Conservation (phyloP, 1,139 yeast genomes). For the Nakaseomyces bracarensis region DNA sequence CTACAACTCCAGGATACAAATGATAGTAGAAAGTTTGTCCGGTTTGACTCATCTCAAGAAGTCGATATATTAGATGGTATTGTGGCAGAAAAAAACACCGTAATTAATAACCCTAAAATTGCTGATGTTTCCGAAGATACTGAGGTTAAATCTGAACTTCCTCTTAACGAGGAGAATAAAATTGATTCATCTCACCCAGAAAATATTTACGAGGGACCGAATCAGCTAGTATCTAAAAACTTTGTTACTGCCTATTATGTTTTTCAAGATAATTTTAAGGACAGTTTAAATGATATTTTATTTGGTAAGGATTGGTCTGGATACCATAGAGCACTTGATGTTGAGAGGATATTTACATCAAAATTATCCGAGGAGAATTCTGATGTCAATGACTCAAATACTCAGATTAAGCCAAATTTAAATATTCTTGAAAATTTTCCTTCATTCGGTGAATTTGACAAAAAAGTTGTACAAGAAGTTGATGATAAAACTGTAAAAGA, state of each 20-base stretch:
- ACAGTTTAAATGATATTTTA: constrained; percentile 30
- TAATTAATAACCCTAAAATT: no score
- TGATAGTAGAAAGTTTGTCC: no score
- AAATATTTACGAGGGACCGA: constrained; percentile 50
- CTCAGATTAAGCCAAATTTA: constrained; percentile 19
- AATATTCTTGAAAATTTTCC: constrained; percentile 48
- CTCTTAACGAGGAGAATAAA: constrained; percentile 3
- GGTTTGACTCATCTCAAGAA: no score
- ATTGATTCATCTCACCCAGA: constrained; percentile 12
- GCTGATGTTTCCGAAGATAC: no score
- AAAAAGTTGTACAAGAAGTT: constrained; percentile 37
- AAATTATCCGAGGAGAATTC: not conserved
- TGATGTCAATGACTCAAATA: not conserved
- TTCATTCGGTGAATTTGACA: constrained; percentile 54
- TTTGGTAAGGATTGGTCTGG: constrained; percentile 50
- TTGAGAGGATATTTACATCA: constrained; percentile 19
- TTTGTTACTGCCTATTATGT: constrained; percentile 44
- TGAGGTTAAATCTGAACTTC: no score
- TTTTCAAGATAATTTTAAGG: constrained; percentile 28
- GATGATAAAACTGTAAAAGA: constrained; percentile 38
- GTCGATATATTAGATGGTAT: no score
- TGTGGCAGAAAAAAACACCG: no score
- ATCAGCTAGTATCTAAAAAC: constrained; percentile 48
- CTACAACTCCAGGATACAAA: no score
- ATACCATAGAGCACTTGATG: constrained; percentile 34